Base-by-base conservation (phyloP, 2,329 filamentous ascomycete genomes). In the Aspergillus intermedius region DNA sequence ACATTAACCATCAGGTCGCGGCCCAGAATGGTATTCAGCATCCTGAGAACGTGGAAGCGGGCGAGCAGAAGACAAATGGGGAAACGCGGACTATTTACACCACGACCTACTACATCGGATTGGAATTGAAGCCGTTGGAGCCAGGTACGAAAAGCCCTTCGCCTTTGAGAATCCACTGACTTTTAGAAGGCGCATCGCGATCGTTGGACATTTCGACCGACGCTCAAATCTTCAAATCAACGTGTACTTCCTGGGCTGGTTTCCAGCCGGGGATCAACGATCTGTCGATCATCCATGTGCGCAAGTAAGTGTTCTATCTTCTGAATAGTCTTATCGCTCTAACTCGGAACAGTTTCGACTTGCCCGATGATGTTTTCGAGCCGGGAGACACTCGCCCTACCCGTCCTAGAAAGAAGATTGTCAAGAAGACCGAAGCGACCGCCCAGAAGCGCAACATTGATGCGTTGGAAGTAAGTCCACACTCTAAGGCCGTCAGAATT, bases 101-200 rank as follows among this genome's bases (percentile, higher is more conserved):
- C 0, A 90, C 89, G 21, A 96, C 91, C 1, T 91, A 91, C 67
- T 98, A 97, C 65, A 89, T 98, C 62, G 93, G 93, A 32, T 77
- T 97, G 43, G 86, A 91, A 63, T 71, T 97, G 49, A 79, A 80
- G 43, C 80, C 85, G 59, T 72, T 96, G 48, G 77, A 78, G 34
- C 80, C 84, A 74, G 85, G 88, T 89, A 77, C 65, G 80, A 73
- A 41, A 42, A 41, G 42, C 46, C 15, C 42, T 19, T 47, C 17
- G 28, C 50, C 40, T 50, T 40, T 35, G 30, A 54, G 54, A 65
- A 60, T 48, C 54, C 56, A 60, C 60, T 68, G 57, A 68, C 61
- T 55, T 55, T 51, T 46, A 30, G 21, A 55, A 68, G 73, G 71
- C 50, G 67, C 70, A 28, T 70, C 73, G 21, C 74, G 74, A 49